Conservation (phyloP, 371 early-diverging fungal species). For the Mortierella sp. region DNA sequence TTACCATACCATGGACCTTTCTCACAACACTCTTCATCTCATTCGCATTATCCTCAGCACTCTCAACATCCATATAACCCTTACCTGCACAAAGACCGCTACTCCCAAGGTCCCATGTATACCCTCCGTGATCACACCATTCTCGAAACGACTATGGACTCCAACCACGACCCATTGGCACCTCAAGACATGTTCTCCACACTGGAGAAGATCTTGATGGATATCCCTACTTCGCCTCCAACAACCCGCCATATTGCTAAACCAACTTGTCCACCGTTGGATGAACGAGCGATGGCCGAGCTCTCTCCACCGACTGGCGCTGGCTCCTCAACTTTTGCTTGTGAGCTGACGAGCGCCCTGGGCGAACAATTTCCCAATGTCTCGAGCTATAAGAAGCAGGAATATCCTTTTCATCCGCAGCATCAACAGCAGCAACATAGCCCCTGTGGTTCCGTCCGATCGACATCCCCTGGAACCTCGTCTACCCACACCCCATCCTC, state of each 20-base stretch:
- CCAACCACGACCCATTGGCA: slow-evolving; percentile 3
- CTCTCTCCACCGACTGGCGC: slow-evolving; percentile 13
- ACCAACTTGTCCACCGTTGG: slow-evolving; percentile 45
- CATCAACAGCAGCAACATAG: slow-evolving; percentile 1
- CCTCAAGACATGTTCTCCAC: slow-evolving; percentile 31
- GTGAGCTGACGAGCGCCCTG: slow-evolving; percentile 8
- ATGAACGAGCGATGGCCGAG: slow-evolving; percentile 26
- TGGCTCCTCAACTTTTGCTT: neutral
- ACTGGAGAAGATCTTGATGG: slow-evolving; percentile 40
- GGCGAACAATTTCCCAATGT: slow-evolving; percentile 7
- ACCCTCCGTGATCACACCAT: slow-evolving; percentile 14
- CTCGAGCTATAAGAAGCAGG: slow-evolving; percentile 6
- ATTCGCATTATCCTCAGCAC: slow-evolving; percentile 17
- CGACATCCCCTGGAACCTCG: slow-evolving; percentile 17
- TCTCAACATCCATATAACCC: slow-evolving; percentile 43
- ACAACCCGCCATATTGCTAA: slow-evolving; percentile 42
- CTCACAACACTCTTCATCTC: slow-evolving; percentile 3
- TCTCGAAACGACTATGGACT: too few species aligned
- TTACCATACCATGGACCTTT: slow-evolving; percentile 8
- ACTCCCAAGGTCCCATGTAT: slow-evolving; percentile 23
- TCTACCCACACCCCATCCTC: slow-evolving; percentile 14
- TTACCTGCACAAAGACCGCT: slow-evolving; percentile 18
- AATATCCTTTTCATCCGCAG: slow-evolving; percentile 9
- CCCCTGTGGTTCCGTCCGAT: slow-evolving; percentile 8
- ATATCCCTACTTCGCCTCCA: slow-evolving; percentile 50